These are phyloP conservation scores for Ustilago hordei DNA, from an alignment of 1,284 basidiomycete species.

Conservation along the genomic window DNA sequence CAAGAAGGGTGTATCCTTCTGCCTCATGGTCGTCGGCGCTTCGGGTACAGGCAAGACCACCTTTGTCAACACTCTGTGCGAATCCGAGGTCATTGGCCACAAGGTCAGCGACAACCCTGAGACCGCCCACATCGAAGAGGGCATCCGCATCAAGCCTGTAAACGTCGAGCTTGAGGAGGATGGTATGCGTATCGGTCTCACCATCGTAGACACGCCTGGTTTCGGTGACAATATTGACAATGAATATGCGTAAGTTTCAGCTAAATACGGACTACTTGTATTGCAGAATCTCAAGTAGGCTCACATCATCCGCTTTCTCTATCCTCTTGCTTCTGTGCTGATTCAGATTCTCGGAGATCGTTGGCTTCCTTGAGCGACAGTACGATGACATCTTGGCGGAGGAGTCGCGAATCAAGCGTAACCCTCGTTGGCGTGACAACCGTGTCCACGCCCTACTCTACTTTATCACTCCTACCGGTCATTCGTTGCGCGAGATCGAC, in stretches of 20 bases:
- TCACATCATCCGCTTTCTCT: not conserved
- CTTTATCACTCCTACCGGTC: constrained; percentile 95
- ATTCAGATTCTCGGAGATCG: constrained; percentile 78
- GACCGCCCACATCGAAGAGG: constrained; percentile 92
- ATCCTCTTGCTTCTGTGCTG: not conserved
- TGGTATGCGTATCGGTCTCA: constrained; percentile 95
- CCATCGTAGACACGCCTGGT: constrained; percentile 98
- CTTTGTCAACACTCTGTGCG: constrained; percentile 69
- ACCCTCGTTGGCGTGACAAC: constrained; percentile 98
- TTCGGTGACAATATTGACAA: constrained; percentile 99
- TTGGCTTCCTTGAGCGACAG: constrained; percentile 96
- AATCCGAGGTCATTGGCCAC: constrained; percentile 73
- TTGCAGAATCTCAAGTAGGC: not conserved
- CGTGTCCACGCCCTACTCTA: constrained; percentile 88
- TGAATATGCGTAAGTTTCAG: constrained; percentile 85
- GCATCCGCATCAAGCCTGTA: constrained; percentile 93
- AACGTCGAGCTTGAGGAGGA: constrained; percentile 98
- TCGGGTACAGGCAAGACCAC: constrained; percentile 68
- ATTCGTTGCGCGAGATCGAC: constrained; percentile 94
- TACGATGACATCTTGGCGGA: constrained; percentile 99
- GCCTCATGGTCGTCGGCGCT: constrained; percentile 69
- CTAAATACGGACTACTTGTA: not conserved
- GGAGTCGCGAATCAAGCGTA: constrained; percentile 99
- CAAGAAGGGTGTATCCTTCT: constrained; percentile 70
- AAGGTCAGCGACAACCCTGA: constrained; percentile 87